Conservation (phyloP, 179 eudicot species). For the Carnegiea gigantea region DNA sequence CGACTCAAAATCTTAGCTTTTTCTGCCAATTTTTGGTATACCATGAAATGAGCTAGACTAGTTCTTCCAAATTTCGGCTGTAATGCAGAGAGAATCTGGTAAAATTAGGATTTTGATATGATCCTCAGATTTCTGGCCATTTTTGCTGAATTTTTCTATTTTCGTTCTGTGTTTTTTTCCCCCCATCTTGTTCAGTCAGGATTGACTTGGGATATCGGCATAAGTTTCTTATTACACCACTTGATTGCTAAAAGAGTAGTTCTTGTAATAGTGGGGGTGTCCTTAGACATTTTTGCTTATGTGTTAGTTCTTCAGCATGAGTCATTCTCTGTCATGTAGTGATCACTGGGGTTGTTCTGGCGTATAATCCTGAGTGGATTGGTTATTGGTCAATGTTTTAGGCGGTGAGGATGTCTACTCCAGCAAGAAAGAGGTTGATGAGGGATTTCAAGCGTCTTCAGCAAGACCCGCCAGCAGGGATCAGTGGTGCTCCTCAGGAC, state of each 20-base stretch:
- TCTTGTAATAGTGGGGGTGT: neutral
- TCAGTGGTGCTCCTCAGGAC: conserved; percentile 81
- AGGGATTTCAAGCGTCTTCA: conserved; percentile 80
- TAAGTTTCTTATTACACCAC: too few species aligned
- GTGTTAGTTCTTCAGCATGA: neutral
- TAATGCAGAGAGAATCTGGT: neutral
- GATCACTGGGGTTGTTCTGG: neutral
- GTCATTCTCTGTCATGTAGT: neutral
- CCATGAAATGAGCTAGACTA: too few species aligned
- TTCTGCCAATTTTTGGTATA: neutral
- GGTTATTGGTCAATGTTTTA: conserved; percentile 3
- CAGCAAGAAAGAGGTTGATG: conserved; percentile 78
- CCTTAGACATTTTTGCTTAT: neutral
- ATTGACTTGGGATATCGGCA: too few species aligned
- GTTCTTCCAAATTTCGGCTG: too few species aligned
- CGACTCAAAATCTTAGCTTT: neutral
- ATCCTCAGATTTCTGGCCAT: neutral
- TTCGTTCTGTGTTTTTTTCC: too few species aligned
- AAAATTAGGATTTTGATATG: neutral
- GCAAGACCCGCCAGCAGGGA: conserved; percentile 88
- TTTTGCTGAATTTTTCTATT: neutral
- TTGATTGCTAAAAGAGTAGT: neutral
- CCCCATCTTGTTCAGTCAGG: too few species aligned
- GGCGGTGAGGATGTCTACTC: conserved; percentile 69
- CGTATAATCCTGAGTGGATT: neutral